These are phyloP conservation scores for Nicotiana paniculata DNA, from an alignment of 257 asterid genomes.

Conservation along the genomic window DNA sequence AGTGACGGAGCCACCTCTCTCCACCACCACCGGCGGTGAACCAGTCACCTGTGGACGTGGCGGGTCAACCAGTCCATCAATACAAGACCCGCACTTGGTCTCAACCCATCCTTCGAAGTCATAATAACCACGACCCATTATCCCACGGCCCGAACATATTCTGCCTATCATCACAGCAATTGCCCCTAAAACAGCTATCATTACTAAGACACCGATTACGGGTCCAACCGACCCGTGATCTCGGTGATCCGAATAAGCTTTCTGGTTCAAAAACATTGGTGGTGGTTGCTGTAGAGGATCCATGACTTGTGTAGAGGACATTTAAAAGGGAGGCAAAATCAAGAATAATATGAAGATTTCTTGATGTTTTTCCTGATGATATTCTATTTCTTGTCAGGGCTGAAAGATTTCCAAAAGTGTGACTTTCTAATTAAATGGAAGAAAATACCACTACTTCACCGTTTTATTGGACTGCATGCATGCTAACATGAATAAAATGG, in stretches of 20 bases:
- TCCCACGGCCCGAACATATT: slow-evolving; percentile 65
- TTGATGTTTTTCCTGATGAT: not conserved
- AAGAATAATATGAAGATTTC: not conserved
- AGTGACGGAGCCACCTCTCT: not conserved
- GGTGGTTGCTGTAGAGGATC: slow-evolving; percentile 43
- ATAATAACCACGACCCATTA: slow-evolving; percentile 54
- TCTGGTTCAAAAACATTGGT: slow-evolving; percentile 45
- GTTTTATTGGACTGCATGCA: not conserved
- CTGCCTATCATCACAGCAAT: slow-evolving; percentile 71
- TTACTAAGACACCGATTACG: slow-evolving; percentile 67
- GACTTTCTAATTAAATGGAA: not conserved
- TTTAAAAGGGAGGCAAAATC: not conserved
- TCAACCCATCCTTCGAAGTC: slow-evolving; percentile 82
- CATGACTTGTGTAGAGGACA: slow-evolving; percentile 33
- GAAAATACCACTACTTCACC: not conserved
- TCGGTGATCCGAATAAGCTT: slow-evolving; percentile 37
- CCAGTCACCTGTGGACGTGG: slow-evolving; percentile 31
- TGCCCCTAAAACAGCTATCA: slow-evolving; percentile 50
- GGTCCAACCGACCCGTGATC: slow-evolving; percentile 71
- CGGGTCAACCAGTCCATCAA: slow-evolving; percentile 59
- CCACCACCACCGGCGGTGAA: slow-evolving; percentile 17
- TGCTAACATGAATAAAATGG: not conserved
- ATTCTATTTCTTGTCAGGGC: not conserved
- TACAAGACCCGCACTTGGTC: slow-evolving; percentile 65
- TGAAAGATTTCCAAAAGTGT: not conserved